phyloP scores from a whole-genome alignment of 768 basidiomycete genomes.

The Lyophyllum decastes region DNA sequence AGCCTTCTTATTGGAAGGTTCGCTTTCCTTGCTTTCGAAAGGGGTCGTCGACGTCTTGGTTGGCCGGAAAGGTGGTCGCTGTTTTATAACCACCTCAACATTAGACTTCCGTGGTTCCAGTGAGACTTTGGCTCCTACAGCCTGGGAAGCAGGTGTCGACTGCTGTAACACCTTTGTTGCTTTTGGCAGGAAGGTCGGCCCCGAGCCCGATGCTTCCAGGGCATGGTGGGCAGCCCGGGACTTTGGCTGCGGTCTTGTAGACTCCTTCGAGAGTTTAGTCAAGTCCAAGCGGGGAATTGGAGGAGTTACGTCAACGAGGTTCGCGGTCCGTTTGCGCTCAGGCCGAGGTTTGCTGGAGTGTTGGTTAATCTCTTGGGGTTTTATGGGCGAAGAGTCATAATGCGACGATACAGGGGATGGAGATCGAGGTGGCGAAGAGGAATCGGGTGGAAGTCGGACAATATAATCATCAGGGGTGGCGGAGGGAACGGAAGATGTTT shows the following conservation, averaged over 20 bases:
- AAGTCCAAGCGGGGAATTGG: constrained; percentile 19
- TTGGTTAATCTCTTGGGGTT: constrained; percentile 9
- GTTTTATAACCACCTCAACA: constrained; percentile 19
- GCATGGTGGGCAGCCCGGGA: not conserved
- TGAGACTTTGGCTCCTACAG: not conserved
- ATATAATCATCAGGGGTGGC: constrained; percentile 20
- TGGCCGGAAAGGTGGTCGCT: constrained; percentile 1
- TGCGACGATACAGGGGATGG: constrained; percentile 18
- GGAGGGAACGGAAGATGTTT: constrained; percentile 27
- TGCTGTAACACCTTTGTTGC: not conserved
- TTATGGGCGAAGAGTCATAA: constrained; percentile 19
- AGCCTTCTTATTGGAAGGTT: not conserved
- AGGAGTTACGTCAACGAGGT: not conserved
- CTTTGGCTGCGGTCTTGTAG: not conserved
- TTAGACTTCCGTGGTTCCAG: not conserved
- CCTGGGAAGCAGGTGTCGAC: not conserved
- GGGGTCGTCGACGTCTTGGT: not conserved
- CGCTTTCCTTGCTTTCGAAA: not conserved
- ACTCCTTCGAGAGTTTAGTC: not conserved
- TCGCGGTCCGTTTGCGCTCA: not conserved
- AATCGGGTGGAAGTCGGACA: constrained; percentile 12
- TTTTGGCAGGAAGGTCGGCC: not conserved
- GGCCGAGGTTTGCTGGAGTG: constrained; percentile 10
- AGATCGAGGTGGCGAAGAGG: constrained; percentile 20
- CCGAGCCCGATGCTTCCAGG: not conserved